A percentile compares a stretch with the other conserved stretches of the same genome.
Conservation (phyloP, 1,139 yeast genomes). For the Blastobotrys indianensis region DNA sequence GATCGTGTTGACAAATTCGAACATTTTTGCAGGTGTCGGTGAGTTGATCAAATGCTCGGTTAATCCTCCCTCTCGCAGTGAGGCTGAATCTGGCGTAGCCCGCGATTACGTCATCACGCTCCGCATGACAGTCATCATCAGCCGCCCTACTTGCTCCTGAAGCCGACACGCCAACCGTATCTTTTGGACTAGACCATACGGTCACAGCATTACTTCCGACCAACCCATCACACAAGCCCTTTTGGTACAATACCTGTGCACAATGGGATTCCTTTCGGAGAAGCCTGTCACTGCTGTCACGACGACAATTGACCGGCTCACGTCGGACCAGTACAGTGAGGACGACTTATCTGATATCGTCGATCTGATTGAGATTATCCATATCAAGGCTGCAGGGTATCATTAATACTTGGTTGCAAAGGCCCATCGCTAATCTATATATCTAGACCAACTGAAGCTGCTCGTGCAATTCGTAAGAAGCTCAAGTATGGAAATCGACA, state of each 20-base stretch:
- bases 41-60: no score
- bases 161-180: no score
- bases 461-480: conserved; percentile 81
- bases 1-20: no score
- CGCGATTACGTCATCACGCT: neutral
- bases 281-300: conserved; percentile 49
- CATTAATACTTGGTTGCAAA: neutral
- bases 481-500: conserved; percentile 71
- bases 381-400: conserved; percentile 38
- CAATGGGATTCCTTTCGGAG: conserved; percentile 36
- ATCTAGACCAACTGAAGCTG: conserved; percentile 66
- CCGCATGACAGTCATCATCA: no score
- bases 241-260: neutral
- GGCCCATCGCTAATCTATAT: neutral
- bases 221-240: no score
- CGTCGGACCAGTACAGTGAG: conserved; percentile 35
- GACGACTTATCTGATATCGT: conserved; percentile 38
- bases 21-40: neutral
- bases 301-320: conserved; percentile 43
- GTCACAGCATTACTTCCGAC: no score
- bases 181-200: no score
- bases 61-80: no score
- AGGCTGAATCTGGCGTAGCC: neutral
- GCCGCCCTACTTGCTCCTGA: no score
- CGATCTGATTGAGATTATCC: conserved; percentile 43